Evolutionary conservation across 2,329 filamentous ascomycete genomes (phyloP), one percentile per base, ranked within the genome.

Genomic region (Helotiales sp.): DNA sequence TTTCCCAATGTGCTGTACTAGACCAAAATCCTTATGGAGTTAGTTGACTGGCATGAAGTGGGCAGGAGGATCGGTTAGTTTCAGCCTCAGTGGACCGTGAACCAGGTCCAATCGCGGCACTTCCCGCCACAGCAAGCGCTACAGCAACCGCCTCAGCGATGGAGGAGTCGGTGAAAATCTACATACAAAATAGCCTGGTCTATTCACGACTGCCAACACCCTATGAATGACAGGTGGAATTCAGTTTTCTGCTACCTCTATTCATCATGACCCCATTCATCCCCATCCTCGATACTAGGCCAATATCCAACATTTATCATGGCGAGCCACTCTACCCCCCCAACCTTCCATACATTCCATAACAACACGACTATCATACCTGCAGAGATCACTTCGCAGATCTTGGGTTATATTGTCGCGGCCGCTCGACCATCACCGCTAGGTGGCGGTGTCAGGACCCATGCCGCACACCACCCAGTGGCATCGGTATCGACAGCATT

Each of bases 311-410:
- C 19, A 9, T 52, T 52, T 33, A 24, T 40, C 19, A 54, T 52
- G 34, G 6, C 34, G 29, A 19, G 5, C 22, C 5, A 36, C 24
- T 46, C 52, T 29, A 10, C 24, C 7, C 2, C 17, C 24, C 3
- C 9, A 57, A 57, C 29, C 48, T 57, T 57, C 49, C 24, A 27
- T 48, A 58, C 47, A 33, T 61, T 61, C 40, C 47, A 55, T 22
- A 52, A 40, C 40, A 55, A 46, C 57, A 57, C 50, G 34, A 62
- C 50, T 40, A 49, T 29, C 31, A 9, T 62, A 54, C 57, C 54
- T 46, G 17, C 50, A 36, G 53, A 62, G 59, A 57, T 62, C 40
- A 57, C 56, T 52, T 38, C 57, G 24, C 53, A 59, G 25, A 60
- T 60, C 40, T 38, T 62, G 46, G 46, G 46, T 49, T 54, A 62